These are phyloP conservation scores for Saksenaea vasiformis DNA, from an alignment of 371 early-diverging fungal species.

Conservation along the genomic window DNA sequence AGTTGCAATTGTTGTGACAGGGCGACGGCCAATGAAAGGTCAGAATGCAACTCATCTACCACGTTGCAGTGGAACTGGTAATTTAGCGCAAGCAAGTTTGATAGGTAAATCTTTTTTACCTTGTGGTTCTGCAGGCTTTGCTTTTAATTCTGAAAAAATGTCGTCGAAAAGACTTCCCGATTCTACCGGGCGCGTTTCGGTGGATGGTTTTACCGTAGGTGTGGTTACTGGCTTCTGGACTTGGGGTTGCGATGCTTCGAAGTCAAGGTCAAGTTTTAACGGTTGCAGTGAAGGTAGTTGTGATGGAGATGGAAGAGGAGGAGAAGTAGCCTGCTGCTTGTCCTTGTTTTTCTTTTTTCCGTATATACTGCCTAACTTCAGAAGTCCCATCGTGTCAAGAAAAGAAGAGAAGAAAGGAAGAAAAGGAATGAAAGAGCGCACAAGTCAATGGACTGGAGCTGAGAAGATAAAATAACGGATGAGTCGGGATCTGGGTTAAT, in stretches of 20 bases:
- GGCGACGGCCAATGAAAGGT: conserved; percentile 41
- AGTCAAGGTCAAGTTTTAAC: conserved; percentile 22
- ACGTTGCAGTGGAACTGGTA: not conserved
- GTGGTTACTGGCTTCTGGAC: not conserved
- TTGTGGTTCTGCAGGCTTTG: conserved; percentile 7
- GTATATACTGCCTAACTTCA: conserved; percentile 31
- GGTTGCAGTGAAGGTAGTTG: conserved; percentile 17
- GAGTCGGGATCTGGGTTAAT: not conserved
- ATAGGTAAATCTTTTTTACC: conserved; percentile 10
- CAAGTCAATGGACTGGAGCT: not conserved
- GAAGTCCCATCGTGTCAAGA: conserved; percentile 25
- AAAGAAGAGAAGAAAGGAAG: conserved; percentile 11
- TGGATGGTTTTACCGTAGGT: conserved; percentile 1
- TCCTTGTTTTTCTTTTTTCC: conserved; percentile 27
- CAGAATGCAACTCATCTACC: conserved; percentile 24
- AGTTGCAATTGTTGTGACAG: conserved; percentile 35
- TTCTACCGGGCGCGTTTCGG: conserved; percentile 20
- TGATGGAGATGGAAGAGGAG: conserved; percentile 10
- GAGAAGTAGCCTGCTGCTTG: not conserved
- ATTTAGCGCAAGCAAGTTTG: not conserved
- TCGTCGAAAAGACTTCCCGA: conserved; percentile 41
- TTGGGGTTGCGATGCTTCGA: conserved; percentile 17
- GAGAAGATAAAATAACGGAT: conserved; percentile 7
- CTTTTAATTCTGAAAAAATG: conserved; percentile 38
- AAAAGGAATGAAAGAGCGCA: conserved; percentile 12